Percentiles rank a stretch among this genome's conserved stretches.
Conservation (phyloP, 2,329 filamentous ascomycete species). For the Ceratocystis cubensis region DNA sequence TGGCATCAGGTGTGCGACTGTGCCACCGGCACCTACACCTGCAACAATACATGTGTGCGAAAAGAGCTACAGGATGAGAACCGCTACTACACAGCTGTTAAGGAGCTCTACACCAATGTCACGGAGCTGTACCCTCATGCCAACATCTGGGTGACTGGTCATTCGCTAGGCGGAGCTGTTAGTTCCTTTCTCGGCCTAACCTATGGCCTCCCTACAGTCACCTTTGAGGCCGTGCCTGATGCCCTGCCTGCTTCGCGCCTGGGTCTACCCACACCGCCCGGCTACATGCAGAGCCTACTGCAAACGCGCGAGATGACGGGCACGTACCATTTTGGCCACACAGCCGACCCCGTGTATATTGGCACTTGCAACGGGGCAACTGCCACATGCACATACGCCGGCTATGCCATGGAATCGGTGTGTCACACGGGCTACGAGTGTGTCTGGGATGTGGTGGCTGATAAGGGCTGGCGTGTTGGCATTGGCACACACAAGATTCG, state of each 20-base stretch:
- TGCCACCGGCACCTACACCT: constrained; percentile 72
- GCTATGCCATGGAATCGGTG: constrained; percentile 85
- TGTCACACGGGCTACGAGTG: constrained; percentile 85
- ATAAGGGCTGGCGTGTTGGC: constrained; percentile 84
- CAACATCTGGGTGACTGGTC: constrained; percentile 79
- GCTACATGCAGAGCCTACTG: constrained; percentile 55
- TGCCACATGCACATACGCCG: constrained; percentile 77
- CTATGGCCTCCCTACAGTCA: constrained; percentile 80
- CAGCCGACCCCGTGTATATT: constrained; percentile 88
- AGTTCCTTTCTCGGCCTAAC: constrained; percentile 81
- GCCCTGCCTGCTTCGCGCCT: constrained; percentile 74
- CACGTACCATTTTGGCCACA: constrained; percentile 85
- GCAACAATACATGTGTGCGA: constrained; percentile 81
- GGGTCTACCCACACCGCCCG: constrained; percentile 74
- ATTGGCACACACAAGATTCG: constrained; percentile 85
- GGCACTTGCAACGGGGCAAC: constrained; percentile 85
- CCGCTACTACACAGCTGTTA: constrained; percentile 78
- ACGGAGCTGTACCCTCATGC: constrained; percentile 76
- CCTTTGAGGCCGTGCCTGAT: constrained; percentile 86
- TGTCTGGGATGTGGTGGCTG: constrained; percentile 80
- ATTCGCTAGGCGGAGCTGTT: constrained; percentile 84
- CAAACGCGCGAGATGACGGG: constrained; percentile 63
- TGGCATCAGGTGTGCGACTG: constrained; percentile 93
- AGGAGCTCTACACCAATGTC: constrained; percentile 84
- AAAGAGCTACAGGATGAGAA: constrained; percentile 67